A percentile compares a stretch with the other conserved stretches of the same genome.
These are phyloP conservation scores for Francoa sonchifolia DNA, from an alignment of 441 rosid genomes.

Conservation along the genomic window DNA sequence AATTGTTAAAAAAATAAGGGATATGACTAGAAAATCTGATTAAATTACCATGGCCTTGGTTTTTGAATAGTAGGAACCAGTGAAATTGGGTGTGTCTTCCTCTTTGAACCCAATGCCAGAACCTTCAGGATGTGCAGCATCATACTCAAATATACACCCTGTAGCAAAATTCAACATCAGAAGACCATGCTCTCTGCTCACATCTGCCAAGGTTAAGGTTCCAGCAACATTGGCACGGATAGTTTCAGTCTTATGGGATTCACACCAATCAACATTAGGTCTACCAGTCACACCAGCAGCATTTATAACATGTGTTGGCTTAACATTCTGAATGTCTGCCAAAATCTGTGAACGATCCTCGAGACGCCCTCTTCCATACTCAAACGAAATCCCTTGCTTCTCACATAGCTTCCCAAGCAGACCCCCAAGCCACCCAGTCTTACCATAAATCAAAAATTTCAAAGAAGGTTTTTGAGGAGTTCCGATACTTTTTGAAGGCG, in stretches of 20 bases:
- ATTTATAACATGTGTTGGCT: background rate
- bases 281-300: background rate
- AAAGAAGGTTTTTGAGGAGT: background rate
- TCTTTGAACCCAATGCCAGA: background rate
- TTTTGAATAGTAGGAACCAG: too few species aligned
- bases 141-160: background rate
- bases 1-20: too few species aligned
- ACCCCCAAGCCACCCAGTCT: background rate
- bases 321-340: background rate
- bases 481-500: background rate
- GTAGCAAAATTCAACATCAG: background rate
- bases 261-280: constrained; percentile 1
- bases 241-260: background rate
- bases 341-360: background rate
- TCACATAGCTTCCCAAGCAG: too few species aligned
- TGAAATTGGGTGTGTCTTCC: background rate
- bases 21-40: too few species aligned
- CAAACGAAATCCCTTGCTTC: background rate
- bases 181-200: background rate
- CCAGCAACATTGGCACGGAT: background rate
- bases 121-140: background rate
- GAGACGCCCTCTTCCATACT: background rate
- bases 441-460: background rate
- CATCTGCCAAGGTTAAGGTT: background rate
- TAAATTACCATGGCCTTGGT: background rate